phyloP scores from a whole-genome alignment of 2,329 filamentous ascomycete species.

The Ceratocystis destructans region DNA sequence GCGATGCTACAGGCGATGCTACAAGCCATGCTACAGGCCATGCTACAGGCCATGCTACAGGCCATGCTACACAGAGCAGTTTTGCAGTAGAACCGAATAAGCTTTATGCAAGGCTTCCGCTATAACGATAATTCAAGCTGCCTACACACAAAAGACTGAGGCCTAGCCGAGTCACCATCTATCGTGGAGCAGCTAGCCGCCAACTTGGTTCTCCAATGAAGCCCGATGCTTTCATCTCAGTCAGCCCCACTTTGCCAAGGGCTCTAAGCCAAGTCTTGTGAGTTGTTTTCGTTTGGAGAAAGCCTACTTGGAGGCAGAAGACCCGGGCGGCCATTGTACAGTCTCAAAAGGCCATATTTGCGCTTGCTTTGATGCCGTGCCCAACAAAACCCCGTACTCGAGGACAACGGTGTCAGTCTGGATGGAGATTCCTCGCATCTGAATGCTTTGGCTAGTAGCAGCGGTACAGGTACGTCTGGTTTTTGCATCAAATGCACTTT shows the following conservation, averaged over 20 bases:
- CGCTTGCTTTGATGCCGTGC: not conserved
- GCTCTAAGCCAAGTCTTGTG: not conserved
- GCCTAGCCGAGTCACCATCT: not conserved
- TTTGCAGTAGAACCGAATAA: no score
- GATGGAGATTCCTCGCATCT: not conserved
- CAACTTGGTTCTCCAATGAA: not conserved
- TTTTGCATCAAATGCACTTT: not conserved
- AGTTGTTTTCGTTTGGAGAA: not conserved
- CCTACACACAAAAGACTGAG: not conserved
- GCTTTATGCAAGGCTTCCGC: no score
- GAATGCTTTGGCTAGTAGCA: not conserved
- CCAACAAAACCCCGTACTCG: not conserved
- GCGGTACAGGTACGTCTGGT: not conserved
- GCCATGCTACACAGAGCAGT: no score
- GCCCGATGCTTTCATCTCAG: not conserved
- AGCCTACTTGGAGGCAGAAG: not conserved
- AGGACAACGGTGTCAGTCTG: no score
- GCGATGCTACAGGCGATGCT: no score
- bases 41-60: no score
- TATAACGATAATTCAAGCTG: no score
- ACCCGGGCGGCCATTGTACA: not conserved
- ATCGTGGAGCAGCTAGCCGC: not conserved
- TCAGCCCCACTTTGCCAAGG: constrained; percentile 4
- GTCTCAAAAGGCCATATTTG: not conserved
- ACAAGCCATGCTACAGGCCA: no score